phyloP scores from a whole-genome alignment of 768 basidiomycete species.

The Podaxis sp. region DNA sequence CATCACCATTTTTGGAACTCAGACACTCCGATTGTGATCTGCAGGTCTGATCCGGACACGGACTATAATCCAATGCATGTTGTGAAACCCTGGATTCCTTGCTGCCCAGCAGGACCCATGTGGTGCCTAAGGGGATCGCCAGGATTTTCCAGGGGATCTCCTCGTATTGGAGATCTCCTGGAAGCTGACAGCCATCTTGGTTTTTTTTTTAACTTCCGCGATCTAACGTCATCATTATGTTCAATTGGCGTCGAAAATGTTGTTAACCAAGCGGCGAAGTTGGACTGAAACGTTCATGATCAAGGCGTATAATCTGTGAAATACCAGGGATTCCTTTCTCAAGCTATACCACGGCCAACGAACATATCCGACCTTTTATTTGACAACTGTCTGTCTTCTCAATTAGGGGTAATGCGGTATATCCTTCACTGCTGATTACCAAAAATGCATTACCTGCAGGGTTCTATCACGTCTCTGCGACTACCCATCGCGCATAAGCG shows the following conservation, averaged over 20 bases:
- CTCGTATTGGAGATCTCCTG: not conserved
- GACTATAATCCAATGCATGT: not conserved
- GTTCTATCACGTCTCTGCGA: too few relatives aligned
- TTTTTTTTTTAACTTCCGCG: not conserved
- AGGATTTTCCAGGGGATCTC: not conserved
- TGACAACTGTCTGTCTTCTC: too few relatives aligned
- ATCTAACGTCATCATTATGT: not conserved
- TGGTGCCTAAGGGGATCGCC: not conserved
- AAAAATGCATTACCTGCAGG: too few relatives aligned
- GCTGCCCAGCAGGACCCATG: not conserved
- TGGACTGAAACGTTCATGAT: not conserved
- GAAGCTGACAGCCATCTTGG: not conserved
- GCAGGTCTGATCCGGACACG: not conserved
- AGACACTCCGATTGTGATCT: slow-evolving; percentile 8
- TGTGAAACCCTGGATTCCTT: slow-evolving; percentile 11
- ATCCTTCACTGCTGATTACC: too few relatives aligned
- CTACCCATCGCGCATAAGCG: too few relatives aligned
- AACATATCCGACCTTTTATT: too few relatives aligned
- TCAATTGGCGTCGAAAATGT: not conserved
- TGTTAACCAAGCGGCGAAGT: not conserved
- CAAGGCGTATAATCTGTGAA: too few relatives aligned
- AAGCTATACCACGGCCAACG: too few relatives aligned
- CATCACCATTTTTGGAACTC: slow-evolving; percentile 7
- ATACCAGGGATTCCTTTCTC: too few relatives aligned
- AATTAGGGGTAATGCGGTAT: too few relatives aligned